Base-by-base conservation (phyloP, 2,329 filamentous ascomycete species). In the Epichloe scottii region DNA sequence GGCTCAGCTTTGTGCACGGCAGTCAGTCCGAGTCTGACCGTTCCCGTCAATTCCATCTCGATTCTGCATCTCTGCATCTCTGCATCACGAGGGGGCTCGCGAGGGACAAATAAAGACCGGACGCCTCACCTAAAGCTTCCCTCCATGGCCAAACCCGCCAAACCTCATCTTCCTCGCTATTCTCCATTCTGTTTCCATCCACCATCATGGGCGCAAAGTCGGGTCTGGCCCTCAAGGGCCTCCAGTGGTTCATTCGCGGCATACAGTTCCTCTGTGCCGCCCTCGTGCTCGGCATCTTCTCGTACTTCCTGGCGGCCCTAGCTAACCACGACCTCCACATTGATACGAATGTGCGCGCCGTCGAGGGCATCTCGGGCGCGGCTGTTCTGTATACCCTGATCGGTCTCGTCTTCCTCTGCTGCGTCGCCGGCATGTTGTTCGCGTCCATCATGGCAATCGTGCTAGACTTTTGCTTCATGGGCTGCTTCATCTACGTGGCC, bases 301-400 rank as follows among this genome's bases (percentile, higher is more conserved):
- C 82, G 47, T 95, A 94, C 75, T 94, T 89, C 75, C 79, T 96
- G 47, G 81, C 85, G 8, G 77, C 85, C 8, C 78, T 90, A 14
- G 66, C 77, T 55, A 79, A 84, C 60, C 80, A 88, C 68, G 60
- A 81, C 58, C 66, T 83, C 14, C 52, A 62, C 52, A 89, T 90
- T 57, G 72, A 77, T 17, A 79, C 68, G 58, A 84, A 78, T 70
- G 70, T 84, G 53, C 82, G 83, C 51, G 87, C 87, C 30, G 86
- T 93, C 51, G 82, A 83, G 61, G 88, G 87, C 56, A 82, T 96
- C 53, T 77, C 87, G 0, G 90, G 89, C 48, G 76, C 77, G 1
- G 87, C 81, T 2, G 78, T 84, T 0, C 63, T 94, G 8, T 96
- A 95, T 72, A 81, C 82, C 48, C 68, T 88, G 53, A 66, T 84